Evolutionary conservation across 306 rosid species (phyloP).

Genomic region (Castanea crenata): DNA sequence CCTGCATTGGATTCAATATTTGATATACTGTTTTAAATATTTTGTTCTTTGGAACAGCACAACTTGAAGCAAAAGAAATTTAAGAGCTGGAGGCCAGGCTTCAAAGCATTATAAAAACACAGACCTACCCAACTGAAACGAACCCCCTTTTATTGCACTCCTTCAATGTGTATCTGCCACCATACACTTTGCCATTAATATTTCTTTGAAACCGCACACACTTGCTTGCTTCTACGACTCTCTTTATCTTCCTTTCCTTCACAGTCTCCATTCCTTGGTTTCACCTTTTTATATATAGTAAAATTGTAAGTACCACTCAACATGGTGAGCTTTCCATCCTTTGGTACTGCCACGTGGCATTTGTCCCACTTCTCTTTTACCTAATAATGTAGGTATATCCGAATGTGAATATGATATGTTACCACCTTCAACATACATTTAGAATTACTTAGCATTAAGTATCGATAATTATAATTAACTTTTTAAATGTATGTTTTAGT

Average conservation of each 20-base stretch:
- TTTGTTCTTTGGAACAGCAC: conserved; percentile 24
- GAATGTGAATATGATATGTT: conserved; percentile 26
- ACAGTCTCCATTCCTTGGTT: conserved; percentile 34
- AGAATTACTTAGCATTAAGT: background rate
- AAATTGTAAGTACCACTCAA: conserved; percentile 21
- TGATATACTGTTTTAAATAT: conserved; percentile 5
- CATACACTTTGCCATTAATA: conserved; percentile 56
- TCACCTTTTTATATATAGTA: conserved; percentile 16
- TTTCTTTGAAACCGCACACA: conserved; percentile 37
- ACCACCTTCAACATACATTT: background rate
- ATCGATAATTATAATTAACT: too few species aligned
- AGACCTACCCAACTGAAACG: conserved; percentile 88
- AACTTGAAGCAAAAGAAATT: conserved; percentile 29
- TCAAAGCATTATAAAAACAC: conserved; percentile 56
- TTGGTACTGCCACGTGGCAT: conserved; percentile 47
- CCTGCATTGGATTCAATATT: conserved; percentile 65
- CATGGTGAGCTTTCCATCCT: conserved; percentile 1
- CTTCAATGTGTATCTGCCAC: conserved; percentile 83
- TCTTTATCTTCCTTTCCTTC: conserved; percentile 48
- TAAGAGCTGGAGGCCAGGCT: conserved; percentile 24
- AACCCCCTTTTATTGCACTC: conserved; percentile 57
- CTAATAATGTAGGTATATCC: conserved; percentile 10
- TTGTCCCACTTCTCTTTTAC: conserved; percentile 18
- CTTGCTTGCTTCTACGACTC: background rate
- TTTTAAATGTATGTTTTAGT: too few species aligned